A percentile compares a stretch with the other conserved stretches of the same genome.
Evolutionary conservation across 371 early-diverging fungal genomes (phyloP).

Genomic region (Modicella reniformis): DNA sequence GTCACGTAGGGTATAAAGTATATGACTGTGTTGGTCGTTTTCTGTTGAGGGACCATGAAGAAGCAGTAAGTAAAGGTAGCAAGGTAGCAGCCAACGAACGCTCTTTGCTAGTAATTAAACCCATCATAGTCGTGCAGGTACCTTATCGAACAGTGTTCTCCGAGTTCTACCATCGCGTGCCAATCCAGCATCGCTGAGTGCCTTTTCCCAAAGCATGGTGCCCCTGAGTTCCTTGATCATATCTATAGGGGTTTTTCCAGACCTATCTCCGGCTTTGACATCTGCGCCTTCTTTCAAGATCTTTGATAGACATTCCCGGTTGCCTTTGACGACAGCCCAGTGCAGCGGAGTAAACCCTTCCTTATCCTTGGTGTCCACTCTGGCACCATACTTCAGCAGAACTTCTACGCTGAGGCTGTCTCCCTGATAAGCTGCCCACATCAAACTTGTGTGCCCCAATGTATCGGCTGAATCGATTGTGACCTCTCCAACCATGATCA

Average conservation of each 20-base stretch:
- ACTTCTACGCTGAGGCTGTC: conserved; percentile 74
- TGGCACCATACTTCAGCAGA: conserved; percentile 77
- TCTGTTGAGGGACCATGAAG: conserved; percentile 44
- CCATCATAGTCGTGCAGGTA: conserved; percentile 11
- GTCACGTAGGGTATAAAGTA: conserved; percentile 78
- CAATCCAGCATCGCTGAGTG: conserved; percentile 80
- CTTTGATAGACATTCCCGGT: conserved; percentile 66
- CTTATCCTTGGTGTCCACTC: conserved; percentile 72
- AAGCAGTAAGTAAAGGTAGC: not conserved
- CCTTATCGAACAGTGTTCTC: conserved; percentile 50
- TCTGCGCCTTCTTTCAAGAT: conserved; percentile 72
- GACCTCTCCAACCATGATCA: conserved; percentile 73
- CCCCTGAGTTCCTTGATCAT: conserved; percentile 54
- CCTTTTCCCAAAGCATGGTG: conserved; percentile 48
- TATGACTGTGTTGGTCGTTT: conserved; percentile 68
- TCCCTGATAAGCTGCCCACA: conserved; percentile 95
- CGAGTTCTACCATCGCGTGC: conserved; percentile 39
- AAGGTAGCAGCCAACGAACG: not conserved
- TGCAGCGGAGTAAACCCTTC: conserved; percentile 77
- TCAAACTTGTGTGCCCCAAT: conserved; percentile 86
- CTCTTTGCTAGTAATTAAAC: not conserved
- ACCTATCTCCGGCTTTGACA: conserved; percentile 67
- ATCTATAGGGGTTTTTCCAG: conserved; percentile 80
- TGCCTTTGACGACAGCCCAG: conserved; percentile 77
- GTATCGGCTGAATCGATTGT: conserved; percentile 80